Percentiles rank a stretch among this genome's conserved stretches.
Evolutionary conservation across 352 stramenopile genomes (phyloP).

Genomic region (Phytopythium mirpurense): DNA sequence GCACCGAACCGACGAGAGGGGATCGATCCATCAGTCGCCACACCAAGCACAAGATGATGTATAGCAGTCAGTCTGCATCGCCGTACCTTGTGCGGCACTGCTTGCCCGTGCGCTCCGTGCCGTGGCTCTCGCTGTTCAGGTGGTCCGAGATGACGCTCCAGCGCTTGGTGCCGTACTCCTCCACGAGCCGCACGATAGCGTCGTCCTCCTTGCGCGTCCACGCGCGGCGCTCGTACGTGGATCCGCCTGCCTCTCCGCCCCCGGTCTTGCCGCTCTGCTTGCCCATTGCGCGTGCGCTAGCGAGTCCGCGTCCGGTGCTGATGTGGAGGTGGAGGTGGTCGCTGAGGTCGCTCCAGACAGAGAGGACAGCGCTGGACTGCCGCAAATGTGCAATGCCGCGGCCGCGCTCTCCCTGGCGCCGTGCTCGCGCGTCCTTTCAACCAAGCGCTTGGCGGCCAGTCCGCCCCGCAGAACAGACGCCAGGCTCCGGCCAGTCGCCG

Average conservation of each 20-base stretch:
- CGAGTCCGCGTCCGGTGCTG: no score
- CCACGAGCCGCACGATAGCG: slow-evolving; percentile 76
- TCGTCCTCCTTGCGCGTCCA: slow-evolving; percentile 87
- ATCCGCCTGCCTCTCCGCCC: slow-evolving; percentile 37
- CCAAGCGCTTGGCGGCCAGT: neutral
- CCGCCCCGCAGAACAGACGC: slow-evolving; percentile 1
- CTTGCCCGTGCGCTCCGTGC: slow-evolving; percentile 79
- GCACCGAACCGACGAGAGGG: neutral
- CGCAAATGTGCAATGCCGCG: slow-evolving; percentile 1
- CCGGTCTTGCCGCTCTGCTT: slow-evolving; percentile 46
- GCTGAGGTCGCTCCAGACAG: neutral
- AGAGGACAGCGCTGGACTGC: slow-evolving; percentile 1
- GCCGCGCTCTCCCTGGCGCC: no score
- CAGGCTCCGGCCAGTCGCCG: neutral
- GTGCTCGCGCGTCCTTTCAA: neutral
- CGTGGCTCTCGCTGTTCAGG: slow-evolving; percentile 80
- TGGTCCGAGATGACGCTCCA: slow-evolving; percentile 87
- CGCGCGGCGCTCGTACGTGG: slow-evolving; percentile 75
- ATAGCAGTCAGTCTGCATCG: no score
- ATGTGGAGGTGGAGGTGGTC: no score
- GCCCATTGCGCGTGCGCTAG: no score
- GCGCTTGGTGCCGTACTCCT: slow-evolving; percentile 84
- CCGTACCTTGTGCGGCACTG: slow-evolving; percentile 69
- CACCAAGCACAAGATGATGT: slow-evolving; percentile 3
- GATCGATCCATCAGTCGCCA: neutral